A percentile compares a stretch with the other conserved stretches of the same genome.
These are phyloP conservation scores for Mycena epipterygia DNA, from an alignment of 768 basidiomycete genomes.

Conservation along the genomic window DNA sequence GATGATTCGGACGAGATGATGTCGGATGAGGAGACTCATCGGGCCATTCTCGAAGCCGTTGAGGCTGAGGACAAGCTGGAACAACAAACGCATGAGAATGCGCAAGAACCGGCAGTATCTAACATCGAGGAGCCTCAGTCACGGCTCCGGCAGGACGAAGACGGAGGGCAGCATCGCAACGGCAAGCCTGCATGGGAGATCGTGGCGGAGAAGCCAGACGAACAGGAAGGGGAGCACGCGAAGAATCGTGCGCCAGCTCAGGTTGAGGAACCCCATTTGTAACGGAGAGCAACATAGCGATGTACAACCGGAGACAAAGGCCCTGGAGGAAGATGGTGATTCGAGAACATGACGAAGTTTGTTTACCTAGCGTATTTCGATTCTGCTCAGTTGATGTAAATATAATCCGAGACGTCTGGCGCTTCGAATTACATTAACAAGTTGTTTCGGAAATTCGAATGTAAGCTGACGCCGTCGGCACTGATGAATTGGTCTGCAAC, in stretches of 20 bases:
- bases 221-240: conserved; percentile 13
- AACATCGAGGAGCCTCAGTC: conserved; percentile 12
- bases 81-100: conserved; percentile 12
- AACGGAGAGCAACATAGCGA: conserved; percentile 13
- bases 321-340: conserved; percentile 6
- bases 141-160: conserved; percentile 8
- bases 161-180: conserved; percentile 12
- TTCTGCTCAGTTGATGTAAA: conserved; percentile 14
- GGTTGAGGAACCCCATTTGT: conserved; percentile 6
- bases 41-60: conserved; percentile 23
- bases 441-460: conserved; percentile 8
- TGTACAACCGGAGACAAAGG: conserved; percentile 6
- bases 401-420: conserved; percentile 13
- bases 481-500: conserved; percentile 2
- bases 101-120: conserved; percentile 5
- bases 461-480: conserved; percentile 3
- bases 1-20: conserved; percentile 17
- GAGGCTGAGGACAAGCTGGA: conserved; percentile 23
- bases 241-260: conserved; percentile 15
- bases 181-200: conserved; percentile 6
- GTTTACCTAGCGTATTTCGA: conserved; percentile 11
- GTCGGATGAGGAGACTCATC: conserved; percentile 22
- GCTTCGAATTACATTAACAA: conserved; percentile 9
- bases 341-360: conserved; percentile 11
- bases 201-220: conserved; percentile 6